These are phyloP conservation scores for Aspergillus clavatus DNA, from an alignment of 2,329 filamentous ascomycete species.

Conservation along the genomic window DNA sequence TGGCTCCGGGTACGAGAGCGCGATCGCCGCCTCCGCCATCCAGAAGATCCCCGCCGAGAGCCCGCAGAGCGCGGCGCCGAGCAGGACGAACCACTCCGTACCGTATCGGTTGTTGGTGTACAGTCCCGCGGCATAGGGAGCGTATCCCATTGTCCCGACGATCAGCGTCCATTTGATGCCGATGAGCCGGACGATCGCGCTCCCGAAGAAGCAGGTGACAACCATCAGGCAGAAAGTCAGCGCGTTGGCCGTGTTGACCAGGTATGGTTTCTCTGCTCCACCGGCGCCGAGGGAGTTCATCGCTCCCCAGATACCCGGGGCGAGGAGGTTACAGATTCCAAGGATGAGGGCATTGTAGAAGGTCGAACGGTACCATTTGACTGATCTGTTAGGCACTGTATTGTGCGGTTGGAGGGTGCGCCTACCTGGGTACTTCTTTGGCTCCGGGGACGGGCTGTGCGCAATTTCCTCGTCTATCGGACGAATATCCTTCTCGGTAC, in stretches of 20 bases:
- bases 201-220: constrained; percentile 62
- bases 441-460: neutral
- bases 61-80: constrained; percentile 65
- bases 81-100: constrained; percentile 62
- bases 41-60: constrained; percentile 69
- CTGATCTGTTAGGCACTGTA: constrained; percentile 31
- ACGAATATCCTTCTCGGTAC: neutral
- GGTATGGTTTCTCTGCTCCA: constrained; percentile 58
- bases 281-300: constrained; percentile 71
- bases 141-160: constrained; percentile 68
- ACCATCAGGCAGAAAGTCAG: constrained; percentile 71
- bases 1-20: constrained; percentile 66
- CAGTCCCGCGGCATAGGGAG: constrained; percentile 65
- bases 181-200: constrained; percentile 59
- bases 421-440: neutral
- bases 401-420: neutral
- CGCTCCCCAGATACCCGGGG: constrained; percentile 67
- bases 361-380: constrained; percentile 66
- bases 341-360: constrained; percentile 69
- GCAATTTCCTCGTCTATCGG: neutral
- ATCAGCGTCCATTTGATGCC: constrained; percentile 68
- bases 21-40: constrained; percentile 70
- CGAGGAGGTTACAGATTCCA: constrained; percentile 65
- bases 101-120: constrained; percentile 70
- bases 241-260: constrained; percentile 67